Base-by-base conservation (phyloP, 2,329 filamentous ascomycete genomes). In the Phoma sp. region DNA sequence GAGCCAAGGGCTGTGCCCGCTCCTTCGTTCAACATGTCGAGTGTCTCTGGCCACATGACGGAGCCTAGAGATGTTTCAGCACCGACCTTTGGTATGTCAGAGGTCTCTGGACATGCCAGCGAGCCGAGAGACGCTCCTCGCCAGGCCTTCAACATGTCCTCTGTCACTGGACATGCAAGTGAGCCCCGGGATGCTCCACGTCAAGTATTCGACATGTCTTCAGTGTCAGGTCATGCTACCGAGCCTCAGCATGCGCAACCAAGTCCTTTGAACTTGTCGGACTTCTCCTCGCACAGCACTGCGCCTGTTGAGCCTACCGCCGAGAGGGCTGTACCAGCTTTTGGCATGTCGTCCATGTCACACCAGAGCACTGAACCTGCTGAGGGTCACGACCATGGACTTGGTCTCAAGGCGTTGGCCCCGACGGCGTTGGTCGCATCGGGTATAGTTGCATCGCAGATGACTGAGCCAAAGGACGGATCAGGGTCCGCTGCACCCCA, bases 251-350 rank as follows among this genome's bases (percentile, higher is more conserved):
- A 49, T 28, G 45, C 40, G 37, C 45, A 45, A 26, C 37, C 42
- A 28, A 29, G 53, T 9, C 50, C 57, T 2, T 47, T 61, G 10
- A 33, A 57, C 28, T 48, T 59, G 39, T 54, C 60, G 18, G 18
- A 11, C n/a, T 48, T 66, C 18, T 60, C 56, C 9, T 59, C 59
- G 7, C 57, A 66, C 25, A 49, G 48, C 26, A 68, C 65, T 20
- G 55, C 75, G 42, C 75, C 66, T 34, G 36, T 64, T 12, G 58
- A 56, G n/a, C 63, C 75, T 12, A 53, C 65, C 11, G 55, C 64
- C 5, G 68, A 74, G 40, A 70, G 69, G 65, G 61, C 39, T 7
- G 43, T 69, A 14, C 33, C 58, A 28, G 66, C 73, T 47, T 52
- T 72, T 15, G 51, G 60, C 30, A 34, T 67, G 6, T 74, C 71